Conservation (phyloP, 2,329 filamentous ascomycete species). For the Ceratocystis albifundus region DNA sequence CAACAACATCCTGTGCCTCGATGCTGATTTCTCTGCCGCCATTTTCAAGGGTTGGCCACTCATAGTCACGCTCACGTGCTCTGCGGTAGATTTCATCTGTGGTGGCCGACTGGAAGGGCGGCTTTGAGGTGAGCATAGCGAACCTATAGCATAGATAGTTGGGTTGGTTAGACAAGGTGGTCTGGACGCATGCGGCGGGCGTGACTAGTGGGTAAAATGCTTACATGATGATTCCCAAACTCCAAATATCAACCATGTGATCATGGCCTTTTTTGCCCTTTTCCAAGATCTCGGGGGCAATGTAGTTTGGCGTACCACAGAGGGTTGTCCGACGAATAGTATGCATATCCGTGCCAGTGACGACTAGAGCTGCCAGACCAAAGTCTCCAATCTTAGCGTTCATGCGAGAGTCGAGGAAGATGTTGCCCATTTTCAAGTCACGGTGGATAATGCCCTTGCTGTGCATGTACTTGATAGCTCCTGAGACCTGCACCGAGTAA, state of each 20-base stretch:
- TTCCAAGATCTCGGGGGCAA: constrained; percentile 89
- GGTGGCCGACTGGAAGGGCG: constrained; percentile 87
- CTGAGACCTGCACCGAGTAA: constrained; percentile 88
- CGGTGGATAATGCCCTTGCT: constrained; percentile 90
- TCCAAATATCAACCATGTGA: constrained; percentile 98
- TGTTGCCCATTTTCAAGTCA: constrained; percentile 95
- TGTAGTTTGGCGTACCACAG: constrained; percentile 96
- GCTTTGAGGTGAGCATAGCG: constrained; percentile 91
- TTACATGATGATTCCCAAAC: constrained; percentile 89
- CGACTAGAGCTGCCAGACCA: constrained; percentile 78
- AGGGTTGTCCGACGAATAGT: constrained; percentile 78
- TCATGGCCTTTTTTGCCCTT: constrained; percentile 92
- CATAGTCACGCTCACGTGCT: constrained; percentile 60
- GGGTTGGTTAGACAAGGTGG: constrained; percentile 19
- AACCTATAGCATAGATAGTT: constrained; percentile 48
- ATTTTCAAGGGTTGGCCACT: constrained; percentile 59
- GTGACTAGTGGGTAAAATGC: constrained; percentile 26
- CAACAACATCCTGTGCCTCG: constrained; percentile 68
- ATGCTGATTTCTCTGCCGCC: constrained; percentile 55
- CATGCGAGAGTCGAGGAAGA: constrained; percentile 90
- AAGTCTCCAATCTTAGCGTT: constrained; percentile 98
- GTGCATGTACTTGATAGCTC: constrained; percentile 97
- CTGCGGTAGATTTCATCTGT: constrained; percentile 74
- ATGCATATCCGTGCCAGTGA: constrained; percentile 82
- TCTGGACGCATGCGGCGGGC: background rate